phyloP scores from a whole-genome alignment of 179 eudicot genomes.

The Silene coronaria region DNA sequence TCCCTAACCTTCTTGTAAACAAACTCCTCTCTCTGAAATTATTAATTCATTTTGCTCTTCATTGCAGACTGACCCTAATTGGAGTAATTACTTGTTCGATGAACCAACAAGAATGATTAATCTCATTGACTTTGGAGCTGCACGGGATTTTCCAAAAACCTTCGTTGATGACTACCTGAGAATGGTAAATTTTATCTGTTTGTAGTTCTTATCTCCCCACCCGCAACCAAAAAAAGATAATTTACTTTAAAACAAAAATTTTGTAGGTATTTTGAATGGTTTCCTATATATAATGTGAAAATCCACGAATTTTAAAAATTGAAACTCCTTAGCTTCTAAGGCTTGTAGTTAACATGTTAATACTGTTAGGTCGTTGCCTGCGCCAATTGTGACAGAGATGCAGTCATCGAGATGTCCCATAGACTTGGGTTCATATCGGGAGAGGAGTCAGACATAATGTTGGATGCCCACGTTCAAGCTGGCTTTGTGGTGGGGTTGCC shows the following conservation, averaged over 20 bases:
- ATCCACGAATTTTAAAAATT: no score
- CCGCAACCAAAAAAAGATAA: neutral
- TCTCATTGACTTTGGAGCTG: constrained; percentile 95
- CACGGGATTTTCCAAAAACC: constrained; percentile 65
- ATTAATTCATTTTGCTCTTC: constrained; percentile 15
- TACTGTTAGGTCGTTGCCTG: constrained; percentile 72
- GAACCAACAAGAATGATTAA: constrained; percentile 51
- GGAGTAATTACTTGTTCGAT: constrained; percentile 81
- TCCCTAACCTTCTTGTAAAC: neutral
- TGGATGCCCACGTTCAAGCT: constrained; percentile 94
- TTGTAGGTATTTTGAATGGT: neutral
- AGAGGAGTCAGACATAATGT: constrained; percentile 69
- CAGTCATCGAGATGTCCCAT: constrained; percentile 68
- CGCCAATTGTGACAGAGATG: constrained; percentile 63
- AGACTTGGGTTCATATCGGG: constrained; percentile 91
- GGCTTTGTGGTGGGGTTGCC: constrained; percentile 92
- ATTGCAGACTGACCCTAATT: constrained; percentile 93
- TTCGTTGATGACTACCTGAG: constrained; percentile 83
- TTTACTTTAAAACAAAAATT: neutral
- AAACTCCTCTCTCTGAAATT: neutral
- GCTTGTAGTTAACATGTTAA: neutral
- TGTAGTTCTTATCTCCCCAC: neutral
- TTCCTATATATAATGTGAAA: neutral
- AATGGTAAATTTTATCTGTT: constrained; percentile 48
- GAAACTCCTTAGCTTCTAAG: no score